A percentile compares a stretch with the other conserved stretches of the same genome.
These are phyloP conservation scores for Tilletia caries DNA, from an alignment of 1,284 basidiomycete species.

Conservation along the genomic window DNA sequence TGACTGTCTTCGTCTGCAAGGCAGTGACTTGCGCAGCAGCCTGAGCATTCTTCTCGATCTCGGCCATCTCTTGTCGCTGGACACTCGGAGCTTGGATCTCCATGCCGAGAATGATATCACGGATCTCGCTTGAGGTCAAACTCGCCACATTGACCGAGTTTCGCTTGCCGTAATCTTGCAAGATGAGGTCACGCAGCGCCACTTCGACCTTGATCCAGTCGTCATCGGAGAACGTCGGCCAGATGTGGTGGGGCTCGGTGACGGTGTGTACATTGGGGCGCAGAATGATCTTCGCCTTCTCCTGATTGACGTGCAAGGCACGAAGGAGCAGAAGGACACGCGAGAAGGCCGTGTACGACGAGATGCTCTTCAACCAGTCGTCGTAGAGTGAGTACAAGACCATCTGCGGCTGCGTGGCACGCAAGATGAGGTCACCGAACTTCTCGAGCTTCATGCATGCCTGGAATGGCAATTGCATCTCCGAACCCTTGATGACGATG, in stretches of 20 bases:
- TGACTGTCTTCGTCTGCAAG: conserved; percentile 93
- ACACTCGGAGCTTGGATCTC: conserved; percentile 79
- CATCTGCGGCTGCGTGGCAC: conserved; percentile 98
- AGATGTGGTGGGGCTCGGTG: conserved; percentile 94
- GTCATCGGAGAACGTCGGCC: conserved; percentile 90
- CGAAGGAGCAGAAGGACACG: conserved; percentile 91
- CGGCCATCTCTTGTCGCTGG: conserved; percentile 98
- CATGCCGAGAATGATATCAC: conserved; percentile 60
- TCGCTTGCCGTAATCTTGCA: conserved; percentile 92
- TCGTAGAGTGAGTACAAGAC: conserved; percentile 97
- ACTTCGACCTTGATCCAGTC: conserved; percentile 99
- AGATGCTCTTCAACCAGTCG: conserved; percentile 98
- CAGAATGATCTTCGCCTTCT: conserved; percentile 79
- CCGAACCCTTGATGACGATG: conserved; percentile 98
- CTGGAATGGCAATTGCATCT: conserved; percentile 97
- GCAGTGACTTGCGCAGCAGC: conserved; percentile 94
- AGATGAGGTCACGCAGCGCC: conserved; percentile 65
- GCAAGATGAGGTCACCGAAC: conserved; percentile 95
- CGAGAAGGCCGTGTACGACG: conserved; percentile 98
- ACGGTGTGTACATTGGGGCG: conserved; percentile 64
- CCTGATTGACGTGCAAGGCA: conserved; percentile 97
- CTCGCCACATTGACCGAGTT: conserved; percentile 99
- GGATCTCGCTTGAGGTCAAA: conserved; percentile 89
- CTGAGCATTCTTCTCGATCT: conserved; percentile 87
- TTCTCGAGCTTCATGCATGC: conserved; percentile 99